Percentiles rank a stretch among this genome's conserved stretches.
These are phyloP conservation scores for Beauveria pseudobassiana DNA, from an alignment of 2,329 filamentous ascomycete genomes.

Conservation along the genomic window DNA sequence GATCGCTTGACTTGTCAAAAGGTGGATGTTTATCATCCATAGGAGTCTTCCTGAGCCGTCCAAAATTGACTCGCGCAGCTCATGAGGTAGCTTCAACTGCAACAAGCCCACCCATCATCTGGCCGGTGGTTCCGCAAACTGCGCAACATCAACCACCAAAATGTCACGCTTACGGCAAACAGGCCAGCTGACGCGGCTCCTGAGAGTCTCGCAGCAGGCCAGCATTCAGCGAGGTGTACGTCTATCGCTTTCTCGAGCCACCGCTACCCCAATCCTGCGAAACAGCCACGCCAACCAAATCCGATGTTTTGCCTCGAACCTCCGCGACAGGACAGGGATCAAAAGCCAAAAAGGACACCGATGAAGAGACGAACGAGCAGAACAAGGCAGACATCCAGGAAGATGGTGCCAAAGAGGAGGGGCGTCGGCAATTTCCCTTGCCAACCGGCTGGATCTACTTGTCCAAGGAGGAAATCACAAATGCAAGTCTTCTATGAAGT, in stretches of 20 bases:
- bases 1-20: not conserved
- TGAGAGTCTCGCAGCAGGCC: constrained; percentile 47
- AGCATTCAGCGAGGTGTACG: constrained; percentile 40
- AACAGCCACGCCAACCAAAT: constrained; percentile 24
- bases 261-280: constrained; percentile 28
- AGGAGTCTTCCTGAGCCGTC: constrained; percentile 9
- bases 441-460: constrained; percentile 42
- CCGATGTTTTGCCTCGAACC: constrained; percentile 32
- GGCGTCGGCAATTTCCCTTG: constrained; percentile 23
- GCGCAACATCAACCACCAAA: constrained; percentile 25
- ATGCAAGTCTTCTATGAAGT: constrained; percentile 54
- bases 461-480: constrained; percentile 37
- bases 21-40: constrained; percentile 1
- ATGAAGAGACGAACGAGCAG: constrained; percentile 16
- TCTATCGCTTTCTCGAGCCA: constrained; percentile 23
- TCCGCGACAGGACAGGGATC: constrained; percentile 31
- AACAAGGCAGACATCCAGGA: constrained; percentile 15
- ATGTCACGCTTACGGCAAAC: constrained; percentile 64
- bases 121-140: constrained; percentile 28
- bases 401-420: constrained; percentile 19
- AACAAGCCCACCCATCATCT: constrained; percentile 17
- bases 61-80: constrained; percentile 19
- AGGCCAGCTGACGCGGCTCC: constrained; percentile 57
- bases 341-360: constrained; percentile 19
- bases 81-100: constrained; percentile 25